These are phyloP conservation scores for Inonotus hispidus DNA, from an alignment of 1,284 basidiomycete species.

Conservation along the genomic window DNA sequence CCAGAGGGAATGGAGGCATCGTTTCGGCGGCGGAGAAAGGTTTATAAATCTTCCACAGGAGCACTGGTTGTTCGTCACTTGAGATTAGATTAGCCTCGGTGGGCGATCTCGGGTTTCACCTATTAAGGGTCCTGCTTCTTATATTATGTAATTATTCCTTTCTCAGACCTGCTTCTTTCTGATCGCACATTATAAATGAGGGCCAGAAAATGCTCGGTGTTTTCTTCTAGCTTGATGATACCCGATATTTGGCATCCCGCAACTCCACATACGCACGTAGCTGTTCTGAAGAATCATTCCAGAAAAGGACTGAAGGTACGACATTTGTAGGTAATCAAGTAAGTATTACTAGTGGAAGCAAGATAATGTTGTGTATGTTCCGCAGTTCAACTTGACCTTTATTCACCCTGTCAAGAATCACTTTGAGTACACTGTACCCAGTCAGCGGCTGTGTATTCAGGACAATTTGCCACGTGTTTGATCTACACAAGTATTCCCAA, in stretches of 20 bases:
- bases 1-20: neutral
- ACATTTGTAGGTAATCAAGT: too few relatives aligned
- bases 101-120: constrained; percentile 14
- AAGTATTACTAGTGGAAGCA: too few relatives aligned
- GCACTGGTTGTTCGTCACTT: neutral
- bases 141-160: neutral
- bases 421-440: too few relatives aligned
- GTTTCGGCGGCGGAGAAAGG: neutral
- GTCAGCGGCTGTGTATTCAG: neutral
- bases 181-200: neutral
- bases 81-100: constrained; percentile 3
- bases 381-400: too few relatives aligned
- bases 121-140: neutral
- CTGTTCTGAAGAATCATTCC: too few relatives aligned
- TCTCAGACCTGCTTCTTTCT: neutral
- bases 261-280: too few relatives aligned
- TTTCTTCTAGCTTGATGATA: neutral
- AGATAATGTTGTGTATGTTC: too few relatives aligned
- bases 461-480: neutral
- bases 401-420: too few relatives aligned
- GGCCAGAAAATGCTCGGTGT: neutral
- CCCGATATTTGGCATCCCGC: too few relatives aligned
- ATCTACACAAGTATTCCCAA: neutral
- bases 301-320: too few relatives aligned
- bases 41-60: neutral